phyloP scores from a whole-genome alignment of 2,329 filamentous ascomycete genomes.

The Pseudophaeomoniella oleicola region DNA sequence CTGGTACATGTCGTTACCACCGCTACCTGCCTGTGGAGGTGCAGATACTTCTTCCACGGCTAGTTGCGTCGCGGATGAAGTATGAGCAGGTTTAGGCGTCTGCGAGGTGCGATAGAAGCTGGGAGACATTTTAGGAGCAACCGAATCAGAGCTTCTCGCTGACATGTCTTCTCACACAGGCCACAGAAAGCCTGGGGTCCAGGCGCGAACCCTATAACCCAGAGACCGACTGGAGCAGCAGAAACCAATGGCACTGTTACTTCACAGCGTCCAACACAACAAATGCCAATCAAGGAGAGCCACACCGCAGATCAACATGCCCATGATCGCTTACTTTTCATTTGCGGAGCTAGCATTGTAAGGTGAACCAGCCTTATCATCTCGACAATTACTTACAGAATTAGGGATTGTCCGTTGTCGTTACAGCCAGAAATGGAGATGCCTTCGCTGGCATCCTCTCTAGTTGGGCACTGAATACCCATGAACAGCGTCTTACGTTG shows the following conservation, averaged over 20 bases:
- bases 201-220: constrained; percentile 46
- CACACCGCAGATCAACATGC: constrained; percentile 41
- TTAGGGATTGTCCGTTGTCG: constrained; percentile 39
- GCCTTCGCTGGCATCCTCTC: constrained; percentile 48
- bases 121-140: too few relatives aligned
- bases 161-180: constrained; percentile 10
- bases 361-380: constrained; percentile 14
- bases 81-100: too few relatives aligned
- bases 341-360: constrained; percentile 45
- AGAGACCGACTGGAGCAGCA: constrained; percentile 36
- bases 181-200: constrained; percentile 47
- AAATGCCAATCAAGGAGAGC: constrained; percentile 31
- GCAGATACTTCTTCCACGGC: too few relatives aligned
- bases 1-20: too few relatives aligned
- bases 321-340: constrained; percentile 44
- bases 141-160: too few relatives aligned
- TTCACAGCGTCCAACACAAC: constrained; percentile 23
- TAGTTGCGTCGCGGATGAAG: too few relatives aligned
- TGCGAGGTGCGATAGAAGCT: too few relatives aligned
- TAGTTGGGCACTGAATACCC: constrained; percentile 35
- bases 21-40: too few relatives aligned
- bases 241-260: constrained; percentile 41
- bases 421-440: constrained; percentile 47
- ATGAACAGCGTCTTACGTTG: constrained; percentile 40
- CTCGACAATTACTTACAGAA: neutral